Conservation (phyloP, 805 yeast species). For the Wickerhamiella vanderwaltii region DNA sequence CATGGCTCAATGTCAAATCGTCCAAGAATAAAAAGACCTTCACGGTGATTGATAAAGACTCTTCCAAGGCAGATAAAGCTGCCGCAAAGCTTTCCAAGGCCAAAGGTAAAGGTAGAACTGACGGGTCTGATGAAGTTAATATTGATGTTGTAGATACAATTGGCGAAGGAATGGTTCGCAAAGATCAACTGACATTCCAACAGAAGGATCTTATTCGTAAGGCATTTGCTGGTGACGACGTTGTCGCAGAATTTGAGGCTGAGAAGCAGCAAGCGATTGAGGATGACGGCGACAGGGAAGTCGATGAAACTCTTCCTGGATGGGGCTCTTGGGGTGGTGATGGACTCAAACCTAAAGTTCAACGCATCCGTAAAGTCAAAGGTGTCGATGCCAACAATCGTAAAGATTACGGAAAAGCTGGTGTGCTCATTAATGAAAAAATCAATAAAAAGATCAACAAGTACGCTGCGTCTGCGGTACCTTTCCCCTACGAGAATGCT, state of each 20-base stretch:
- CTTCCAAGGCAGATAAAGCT: constrained; percentile 7
- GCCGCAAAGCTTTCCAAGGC: constrained; percentile 26
- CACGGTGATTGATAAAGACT: constrained; percentile 35
- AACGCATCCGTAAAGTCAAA: constrained; percentile 55
- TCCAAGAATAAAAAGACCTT: constrained; percentile 38
- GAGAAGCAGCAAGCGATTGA: constrained; percentile 57
- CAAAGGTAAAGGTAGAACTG: constrained; percentile 22
- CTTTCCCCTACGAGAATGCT: constrained; percentile 83
- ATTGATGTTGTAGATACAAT: constrained; percentile 18
- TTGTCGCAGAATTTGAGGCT: constrained; percentile 61
- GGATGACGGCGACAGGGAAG: constrained; percentile 79
- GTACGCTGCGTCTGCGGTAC: constrained; percentile 81
- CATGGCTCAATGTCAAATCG: constrained; percentile 27
- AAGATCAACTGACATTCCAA: constrained; percentile 21
- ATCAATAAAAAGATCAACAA: constrained; percentile 73
- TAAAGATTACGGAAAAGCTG: constrained; percentile 59
- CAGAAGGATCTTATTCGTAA: constrained; percentile 60
- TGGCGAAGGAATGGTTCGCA: constrained; percentile 18
- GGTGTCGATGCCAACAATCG: constrained; percentile 72
- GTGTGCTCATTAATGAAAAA: constrained; percentile 82
- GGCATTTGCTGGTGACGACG: constrained; percentile 97
- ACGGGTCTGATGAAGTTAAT: constrained; percentile 17
- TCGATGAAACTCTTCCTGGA: constrained; percentile 81
- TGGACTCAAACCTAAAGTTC: constrained; percentile 37
- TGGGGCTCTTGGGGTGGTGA: constrained; percentile 98